phyloP scores from a whole-genome alignment of 225 moss, liverwort and hornwort species.

The Lunularia cruciata region DNA sequence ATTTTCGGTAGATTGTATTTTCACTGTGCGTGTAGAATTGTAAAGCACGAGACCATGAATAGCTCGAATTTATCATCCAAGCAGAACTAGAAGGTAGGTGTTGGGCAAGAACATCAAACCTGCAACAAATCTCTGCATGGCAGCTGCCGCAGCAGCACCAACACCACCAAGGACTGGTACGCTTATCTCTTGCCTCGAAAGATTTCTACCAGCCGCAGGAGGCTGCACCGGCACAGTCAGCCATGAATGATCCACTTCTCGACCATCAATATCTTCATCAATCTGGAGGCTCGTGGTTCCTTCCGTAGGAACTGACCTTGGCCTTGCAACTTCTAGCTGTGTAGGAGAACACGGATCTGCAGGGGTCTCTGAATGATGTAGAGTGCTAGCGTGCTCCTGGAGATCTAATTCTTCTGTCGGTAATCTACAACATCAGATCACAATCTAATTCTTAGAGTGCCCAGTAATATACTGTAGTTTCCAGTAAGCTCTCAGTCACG shows the following conservation, averaged over 20 bases:
- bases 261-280: slow-evolving; percentile 1
- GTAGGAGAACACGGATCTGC: not conserved
- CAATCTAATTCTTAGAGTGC: not conserved
- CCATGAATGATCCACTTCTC: slow-evolving; percentile 15
- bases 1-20: too few relatives aligned
- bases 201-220: not conserved
- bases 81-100: too few relatives aligned
- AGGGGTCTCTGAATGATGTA: not conserved
- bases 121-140: slow-evolving; percentile 48
- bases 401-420: not conserved
- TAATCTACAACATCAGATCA: slow-evolving; percentile 17
- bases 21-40: too few relatives aligned
- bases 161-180: slow-evolving; percentile 46
- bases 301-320: slow-evolving; percentile 25
- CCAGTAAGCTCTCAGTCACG: too few relatives aligned
- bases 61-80: too few relatives aligned
- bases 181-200: slow-evolving; percentile 23
- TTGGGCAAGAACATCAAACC: slow-evolving; percentile 15
- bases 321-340: slow-evolving; percentile 18
- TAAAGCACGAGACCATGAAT: too few relatives aligned
- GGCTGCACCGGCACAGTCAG: not conserved
- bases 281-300: slow-evolving; percentile 15
- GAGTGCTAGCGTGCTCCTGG: not conserved
- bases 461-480: too few relatives aligned
- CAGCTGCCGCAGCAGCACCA: slow-evolving; percentile 50